Base-by-base conservation (phyloP, 2,329 filamentous ascomycete species). In the Phaeosphaeria sp. region DNA sequence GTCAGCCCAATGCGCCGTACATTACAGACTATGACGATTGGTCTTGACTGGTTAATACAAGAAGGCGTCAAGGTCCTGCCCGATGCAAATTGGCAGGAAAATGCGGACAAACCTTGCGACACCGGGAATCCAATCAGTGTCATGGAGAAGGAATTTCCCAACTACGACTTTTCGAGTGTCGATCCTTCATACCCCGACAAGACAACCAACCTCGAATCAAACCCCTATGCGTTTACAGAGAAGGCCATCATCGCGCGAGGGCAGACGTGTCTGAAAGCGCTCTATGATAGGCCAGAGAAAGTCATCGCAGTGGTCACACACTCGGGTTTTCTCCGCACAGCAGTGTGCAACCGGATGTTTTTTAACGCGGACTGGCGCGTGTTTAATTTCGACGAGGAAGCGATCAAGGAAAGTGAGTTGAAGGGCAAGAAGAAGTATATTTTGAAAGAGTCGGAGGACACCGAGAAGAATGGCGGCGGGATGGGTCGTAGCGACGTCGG, bases 1-100 rank as follows among this genome's bases (percentile, higher is more conserved):
- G 84, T 86, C 49, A 89, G 87, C 67, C 86, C 88, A 1, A 89
- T 90, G 86, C 79, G 81, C 17, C 81, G 89, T 27, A 90, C 88
- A 1, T 78, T 90, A 27, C 86, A 91, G 74, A 91, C 89, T 1
- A 84, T 87, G 1, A 77, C 83, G 43, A 78, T 84, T 8, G 82
- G 83, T 0, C 77, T 90, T 1, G 83, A 84, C 63, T 89, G 84
- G 81, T 77, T 90, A 46, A 78, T 87, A 49, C 80, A 75, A 48
- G 74, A 72, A 54, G 66, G 65, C 1, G 77, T 88, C 20, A 81
- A 79, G 46, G 80, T 89, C 22, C 75, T 84, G 48, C 83, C 85
- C 1, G 82, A 87, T 66, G 87, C 88, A 3, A 81, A 82, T 53
- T 91, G 88, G 88, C 88, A 91, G 79, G 80, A 82, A 65, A 81